These are phyloP conservation scores for Cyathus striatus DNA, from an alignment of 768 basidiomycete species.

Conservation along the genomic window DNA sequence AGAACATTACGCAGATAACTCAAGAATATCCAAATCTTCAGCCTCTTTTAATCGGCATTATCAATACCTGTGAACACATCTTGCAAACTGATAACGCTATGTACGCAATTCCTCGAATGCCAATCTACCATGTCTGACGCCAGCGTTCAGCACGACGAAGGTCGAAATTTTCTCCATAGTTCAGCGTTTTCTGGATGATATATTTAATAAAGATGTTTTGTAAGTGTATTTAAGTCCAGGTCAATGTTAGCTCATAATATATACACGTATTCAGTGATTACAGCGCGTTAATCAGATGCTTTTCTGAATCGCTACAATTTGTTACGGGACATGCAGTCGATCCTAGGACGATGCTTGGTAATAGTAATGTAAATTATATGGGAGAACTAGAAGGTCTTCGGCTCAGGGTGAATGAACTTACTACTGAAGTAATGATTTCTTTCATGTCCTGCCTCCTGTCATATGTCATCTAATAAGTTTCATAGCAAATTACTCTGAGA, in stretches of 20 bases:
- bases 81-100: slow-evolving; percentile 54
- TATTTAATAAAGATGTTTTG: slow-evolving; percentile 58
- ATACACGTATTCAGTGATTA: slow-evolving; percentile 44
- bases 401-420: slow-evolving; percentile 56
- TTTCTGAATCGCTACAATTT: slow-evolving; percentile 55
- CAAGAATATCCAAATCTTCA: slow-evolving; percentile 60
- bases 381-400: slow-evolving; percentile 61
- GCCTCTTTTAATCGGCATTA: slow-evolving; percentile 53
- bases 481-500: slow-evolving; percentile 45
- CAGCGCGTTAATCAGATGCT: slow-evolving; percentile 56
- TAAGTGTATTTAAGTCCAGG: slow-evolving; percentile 23
- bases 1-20: slow-evolving; percentile 57
- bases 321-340: slow-evolving; percentile 63
- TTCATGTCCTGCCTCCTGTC: neutral
- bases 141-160: slow-evolving; percentile 50
- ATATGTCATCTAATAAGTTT: slow-evolving; percentile 1
- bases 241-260: slow-evolving; percentile 6
- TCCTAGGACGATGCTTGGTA: slow-evolving; percentile 38
- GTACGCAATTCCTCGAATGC: slow-evolving; percentile 35
- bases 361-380: too few species aligned
- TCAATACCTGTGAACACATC: slow-evolving; percentile 50
- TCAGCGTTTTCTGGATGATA: slow-evolving; percentile 63
- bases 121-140: too few species aligned
- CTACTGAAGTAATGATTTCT: slow-evolving; percentile 49
- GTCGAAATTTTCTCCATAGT: slow-evolving; percentile 52